These are phyloP conservation scores for Sclerospora graminicola DNA, from an alignment of 352 stramenopile species.

Conservation along the genomic window DNA sequence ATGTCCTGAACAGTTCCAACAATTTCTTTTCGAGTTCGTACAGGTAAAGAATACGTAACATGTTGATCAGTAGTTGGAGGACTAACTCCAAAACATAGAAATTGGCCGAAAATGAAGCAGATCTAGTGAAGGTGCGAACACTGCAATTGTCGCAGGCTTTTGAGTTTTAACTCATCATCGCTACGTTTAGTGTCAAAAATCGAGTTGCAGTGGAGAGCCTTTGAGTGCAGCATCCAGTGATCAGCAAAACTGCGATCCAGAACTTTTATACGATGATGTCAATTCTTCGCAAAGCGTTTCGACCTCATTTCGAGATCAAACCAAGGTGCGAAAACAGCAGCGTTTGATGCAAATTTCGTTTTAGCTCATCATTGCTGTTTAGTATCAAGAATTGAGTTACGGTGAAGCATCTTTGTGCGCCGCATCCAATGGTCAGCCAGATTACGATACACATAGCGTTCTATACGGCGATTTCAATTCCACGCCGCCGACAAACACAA, in stretches of 20 bases:
- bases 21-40: slow-evolving; percentile 34
- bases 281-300: no score
- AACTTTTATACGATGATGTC: background rate
- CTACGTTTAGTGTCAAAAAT: slow-evolving; percentile 1
- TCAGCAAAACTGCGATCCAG: background rate
- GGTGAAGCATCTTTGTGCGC: no score
- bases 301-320: no score
- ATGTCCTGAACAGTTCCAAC: slow-evolving; percentile 20
- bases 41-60: slow-evolving; percentile 18
- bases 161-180: background rate
- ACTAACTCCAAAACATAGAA: slow-evolving; percentile 7
- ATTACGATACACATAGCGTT: no score
- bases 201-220: background rate
- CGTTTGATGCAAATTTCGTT: no score
- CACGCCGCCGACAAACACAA: no score
- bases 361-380: no score
- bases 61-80: background rate
- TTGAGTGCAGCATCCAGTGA: background rate
- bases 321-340: no score
- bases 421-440: no score
- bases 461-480: no score
- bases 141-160: background rate
- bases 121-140: slow-evolving; percentile 6
- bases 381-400: no score
- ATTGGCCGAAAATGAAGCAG: slow-evolving; percentile 3